A percentile compares a stretch with the other conserved stretches of the same genome.
These are phyloP conservation scores for Hymenoscyphus linearis DNA, from an alignment of 2,329 filamentous ascomycete genomes.

Conservation along the genomic window DNA sequence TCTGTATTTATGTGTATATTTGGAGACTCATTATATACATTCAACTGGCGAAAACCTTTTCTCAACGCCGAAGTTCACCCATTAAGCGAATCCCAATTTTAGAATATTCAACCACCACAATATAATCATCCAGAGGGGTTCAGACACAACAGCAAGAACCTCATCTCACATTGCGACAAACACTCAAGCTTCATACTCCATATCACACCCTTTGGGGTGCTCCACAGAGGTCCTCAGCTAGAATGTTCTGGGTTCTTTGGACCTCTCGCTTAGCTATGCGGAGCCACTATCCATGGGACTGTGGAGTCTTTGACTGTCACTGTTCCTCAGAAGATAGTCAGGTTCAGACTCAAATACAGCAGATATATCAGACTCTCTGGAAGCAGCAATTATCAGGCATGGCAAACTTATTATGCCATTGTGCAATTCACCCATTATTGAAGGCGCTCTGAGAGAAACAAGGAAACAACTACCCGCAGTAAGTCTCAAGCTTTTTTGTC, in stretches of 20 bases:
- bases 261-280: neutral
- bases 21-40: too few relatives aligned
- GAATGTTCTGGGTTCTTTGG: neutral
- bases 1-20: too few relatives aligned
- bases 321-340: neutral
- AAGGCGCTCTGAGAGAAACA: neutral
- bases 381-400: neutral
- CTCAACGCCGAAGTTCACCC: too few relatives aligned
- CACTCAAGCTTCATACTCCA: neutral
- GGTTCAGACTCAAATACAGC: neutral
- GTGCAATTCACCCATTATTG: too few relatives aligned
- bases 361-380: neutral
- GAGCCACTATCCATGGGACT: neutral
- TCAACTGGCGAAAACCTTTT: too few relatives aligned
- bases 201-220: neutral
- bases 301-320: neutral
- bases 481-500: neutral
- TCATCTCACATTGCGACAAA: too few relatives aligned
- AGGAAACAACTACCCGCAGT: neutral
- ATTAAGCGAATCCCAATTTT: too few relatives aligned
- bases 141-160: too few relatives aligned
- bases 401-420: neutral
- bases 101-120: too few relatives aligned
- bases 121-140: too few relatives aligned
- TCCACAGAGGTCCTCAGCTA: neutral